phyloP scores from a whole-genome alignment of 371 early-diverging fungal genomes.

The Rhizopus sp. region DNA sequence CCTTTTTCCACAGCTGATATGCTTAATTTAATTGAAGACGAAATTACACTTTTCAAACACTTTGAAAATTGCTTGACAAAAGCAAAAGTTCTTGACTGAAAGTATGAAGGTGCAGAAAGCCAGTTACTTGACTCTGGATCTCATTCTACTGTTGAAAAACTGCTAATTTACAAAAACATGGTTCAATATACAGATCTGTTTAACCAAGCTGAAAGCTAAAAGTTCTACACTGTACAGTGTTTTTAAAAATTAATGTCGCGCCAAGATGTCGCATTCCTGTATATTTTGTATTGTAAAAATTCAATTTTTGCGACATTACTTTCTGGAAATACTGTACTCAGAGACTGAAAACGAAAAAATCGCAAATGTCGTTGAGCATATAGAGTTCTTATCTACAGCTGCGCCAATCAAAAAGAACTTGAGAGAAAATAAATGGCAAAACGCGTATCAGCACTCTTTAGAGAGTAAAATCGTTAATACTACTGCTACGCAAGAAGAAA shows the following conservation, averaged over 20 bases:
- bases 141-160: conserved; percentile 8
- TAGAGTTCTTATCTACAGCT: conserved; percentile 8
- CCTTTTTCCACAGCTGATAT: too few species aligned
- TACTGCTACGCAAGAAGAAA: conserved; percentile 4
- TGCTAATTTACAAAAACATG: conserved; percentile 10
- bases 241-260: too few species aligned
- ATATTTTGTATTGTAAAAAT: too few species aligned
- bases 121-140: conserved; percentile 13
- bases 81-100: conserved; percentile 12
- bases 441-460: conserved; percentile 11
- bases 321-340: too few species aligned
- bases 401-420: conserved; percentile 11
- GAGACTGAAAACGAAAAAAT: conserved; percentile 9
- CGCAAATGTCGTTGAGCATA: conserved; percentile 8
- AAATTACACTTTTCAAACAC: conserved; percentile 12
- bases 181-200: too few species aligned
- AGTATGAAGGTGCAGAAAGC: conserved; percentile 9
- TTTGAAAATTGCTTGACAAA: conserved; percentile 14
- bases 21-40: too few species aligned
- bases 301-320: too few species aligned
- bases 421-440: conserved; percentile 11
- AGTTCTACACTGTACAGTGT: too few species aligned
- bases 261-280: too few species aligned
- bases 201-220: too few species aligned
- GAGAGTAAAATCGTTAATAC: conserved; percentile 7